Evolutionary conservation across 352 stramenopile genomes (phyloP), one percentile per base, ranked within the genome.

Genomic region (Phytophthora podocarpi): DNA sequence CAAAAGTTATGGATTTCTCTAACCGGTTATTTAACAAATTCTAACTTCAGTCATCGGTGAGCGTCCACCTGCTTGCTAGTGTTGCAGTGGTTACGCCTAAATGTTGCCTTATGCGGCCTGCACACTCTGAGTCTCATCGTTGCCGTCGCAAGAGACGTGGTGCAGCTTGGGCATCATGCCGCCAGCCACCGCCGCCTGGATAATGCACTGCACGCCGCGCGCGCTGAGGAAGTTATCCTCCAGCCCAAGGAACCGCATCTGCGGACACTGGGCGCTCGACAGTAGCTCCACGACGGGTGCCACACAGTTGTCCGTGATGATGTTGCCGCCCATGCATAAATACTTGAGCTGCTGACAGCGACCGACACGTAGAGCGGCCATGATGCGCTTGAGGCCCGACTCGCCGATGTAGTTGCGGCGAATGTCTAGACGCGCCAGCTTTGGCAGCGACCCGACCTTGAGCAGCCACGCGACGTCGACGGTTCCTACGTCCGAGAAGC

Each of bases 101-200:
- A 16, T 53, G n/a, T 23, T 47, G 16, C 31, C 34, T 62, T 56
- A 69, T 20, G 61, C 61, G 28, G 61, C 61, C 1, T 45, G 55
- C 11, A 71, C 60, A 60, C 59, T 66, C 16, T 45, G 54, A 4
- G 61, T 49, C 27, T 72, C 61, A 7, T 72, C 63, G 2, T 15
- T 40, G 20, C 49, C 67, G 12, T 88, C 78, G 39, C 76, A 85
- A 2, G 78, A 85, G 42, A 89, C 80, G 56, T 92, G 82, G 68
- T 92, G 83, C 31, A 92, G 69, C 63, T 92, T 92, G 10, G 83
- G 83, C 83, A 92, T 92, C 83, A 92, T 92, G 16, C 83, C 83
- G 2, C 83, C 83, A 7, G 78, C 78, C 16, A 90, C 79, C 2
- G 83, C 83, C 3, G 81, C 83, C 15, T 90, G 70, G 35, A 93